Evolutionary conservation across 2,329 filamentous ascomycete species (phyloP), one percentile per base, ranked within the genome.

Genomic region (Alternaria sp.): DNA sequence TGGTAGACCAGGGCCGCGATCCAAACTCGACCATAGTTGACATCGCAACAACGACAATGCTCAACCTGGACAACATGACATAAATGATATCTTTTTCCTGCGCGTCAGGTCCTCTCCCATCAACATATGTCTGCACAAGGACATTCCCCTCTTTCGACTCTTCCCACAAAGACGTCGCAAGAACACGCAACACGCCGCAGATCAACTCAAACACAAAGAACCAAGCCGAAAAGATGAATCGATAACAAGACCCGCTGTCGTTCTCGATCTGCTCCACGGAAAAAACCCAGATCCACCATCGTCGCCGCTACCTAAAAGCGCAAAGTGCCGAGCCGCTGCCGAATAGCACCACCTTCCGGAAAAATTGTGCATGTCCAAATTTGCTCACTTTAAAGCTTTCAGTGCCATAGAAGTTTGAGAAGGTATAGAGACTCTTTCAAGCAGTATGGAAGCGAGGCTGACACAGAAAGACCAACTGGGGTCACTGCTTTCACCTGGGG

Each of bases 321-420:
- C 64, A 66, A 61, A 49, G 55, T 66, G 67, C 68, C 68, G 68
- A 68, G 58, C 64, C 59, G 64, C 60, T 60, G 57, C 66, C 68
- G 65, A 64, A 41, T 43, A 50, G 46, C 45, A 67, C 63, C 59
- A 59, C 60, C 37, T 58, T 47, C 41, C 49, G 47, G 46, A 63
- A 66, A 69, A 68, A 59, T 64, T 68, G 55, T 58, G 46, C 58
- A 54, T 56, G 18, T 43, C 14, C 30, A 60, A 62, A 47, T 60
- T 53, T 61, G 23, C 51, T 25, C 9, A 2, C 43, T n/a, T 44
- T 10, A 8, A 9, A 10, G 20, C 26, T n/a, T 3, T 5, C 37
- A 1, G 12, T 45, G 41, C 18, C 25, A 50, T 8, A 23, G 15
- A 14, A 7, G 12, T 14, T 6, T 14, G 55, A 9, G 8, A 61